Evolutionary conservation across 331 rosid species (phyloP).

Genomic region (Quercus phellos): DNA sequence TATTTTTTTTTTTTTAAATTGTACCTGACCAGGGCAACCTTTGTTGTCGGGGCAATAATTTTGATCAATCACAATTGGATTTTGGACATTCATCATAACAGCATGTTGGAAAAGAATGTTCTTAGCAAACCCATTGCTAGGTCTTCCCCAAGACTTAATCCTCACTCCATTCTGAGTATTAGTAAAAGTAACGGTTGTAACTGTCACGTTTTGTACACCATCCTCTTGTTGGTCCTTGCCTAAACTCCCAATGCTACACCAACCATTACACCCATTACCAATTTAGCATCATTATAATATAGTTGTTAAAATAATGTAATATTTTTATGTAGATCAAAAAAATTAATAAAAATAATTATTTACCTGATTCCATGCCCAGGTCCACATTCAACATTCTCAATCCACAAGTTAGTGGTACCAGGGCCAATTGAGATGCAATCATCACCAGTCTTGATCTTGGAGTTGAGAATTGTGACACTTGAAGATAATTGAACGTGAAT

Average conservation of each 20-base stretch:
- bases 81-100: conserved; percentile 4
- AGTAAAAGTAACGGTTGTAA: conserved; percentile 26
- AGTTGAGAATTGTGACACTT: conserved; percentile 38
- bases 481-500: conserved; percentile 58
- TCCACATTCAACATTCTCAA: conserved; percentile 51
- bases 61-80: conserved; percentile 22
- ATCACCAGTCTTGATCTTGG: conserved; percentile 55
- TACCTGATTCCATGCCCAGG: conserved; percentile 74
- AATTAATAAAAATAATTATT: background rate
- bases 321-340: background rate
- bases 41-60: conserved; percentile 21
- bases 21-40: conserved; percentile 26
- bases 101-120: background rate
- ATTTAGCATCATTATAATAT: background rate
- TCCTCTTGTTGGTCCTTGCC: conserved; percentile 28
- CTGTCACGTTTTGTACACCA: conserved; percentile 42
- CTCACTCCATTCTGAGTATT: conserved; percentile 32
- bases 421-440: conserved; percentile 73
- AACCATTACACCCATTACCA: background rate
- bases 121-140: conserved; percentile 15
- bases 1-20: background rate
- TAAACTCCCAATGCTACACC: conserved; percentile 44
- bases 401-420: conserved; percentile 57
- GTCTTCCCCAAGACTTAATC: conserved; percentile 38
- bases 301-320: background rate